Percentiles rank a stretch among this genome's conserved stretches.
Conservation (phyloP, 1,284 basidiomycete genomes). For the Crepidotus sp. region DNA sequence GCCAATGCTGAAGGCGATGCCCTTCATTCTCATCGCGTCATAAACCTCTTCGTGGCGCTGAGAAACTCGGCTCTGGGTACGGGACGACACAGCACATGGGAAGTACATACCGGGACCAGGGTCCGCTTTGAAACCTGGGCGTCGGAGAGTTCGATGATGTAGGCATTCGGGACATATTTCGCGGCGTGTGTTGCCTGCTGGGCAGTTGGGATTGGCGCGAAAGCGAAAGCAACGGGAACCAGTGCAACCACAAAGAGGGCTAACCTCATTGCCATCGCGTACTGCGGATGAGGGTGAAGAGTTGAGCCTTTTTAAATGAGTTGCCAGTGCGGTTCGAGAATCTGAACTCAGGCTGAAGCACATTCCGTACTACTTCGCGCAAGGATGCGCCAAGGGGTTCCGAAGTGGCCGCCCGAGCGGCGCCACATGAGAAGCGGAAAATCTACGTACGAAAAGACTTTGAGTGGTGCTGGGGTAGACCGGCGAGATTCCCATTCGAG, state of each 20-base stretch:
- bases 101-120: slow-evolving; percentile 1
- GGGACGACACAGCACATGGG: background rate
- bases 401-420: slow-evolving; percentile 5
- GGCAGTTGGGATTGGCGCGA: slow-evolving; percentile 7
- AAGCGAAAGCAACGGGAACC: slow-evolving; percentile 3
- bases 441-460: slow-evolving; percentile 4
- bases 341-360: slow-evolving; percentile 4
- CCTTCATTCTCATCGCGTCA: slow-evolving; percentile 1
- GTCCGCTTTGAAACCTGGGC: background rate
- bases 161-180: slow-evolving; percentile 10
- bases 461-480: no score
- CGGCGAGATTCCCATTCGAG: background rate
- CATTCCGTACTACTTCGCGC: background rate
- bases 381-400: slow-evolving; percentile 1
- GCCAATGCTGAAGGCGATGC: slow-evolving; percentile 5
- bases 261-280: slow-evolving; percentile 5
- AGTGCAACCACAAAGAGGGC: slow-evolving; percentile 2
- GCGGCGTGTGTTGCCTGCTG: slow-evolving; percentile 6
- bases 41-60: slow-evolving; percentile 12
- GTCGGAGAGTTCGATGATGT: slow-evolving; percentile 14
- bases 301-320: background rate
- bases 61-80: background rate
- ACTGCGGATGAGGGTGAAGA: background rate
- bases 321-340: slow-evolving; percentile 4
- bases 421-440: slow-evolving; percentile 11